Conservation (phyloP, 2,329 filamentous ascomycete genomes). For the Parastagonospora nodorum region DNA sequence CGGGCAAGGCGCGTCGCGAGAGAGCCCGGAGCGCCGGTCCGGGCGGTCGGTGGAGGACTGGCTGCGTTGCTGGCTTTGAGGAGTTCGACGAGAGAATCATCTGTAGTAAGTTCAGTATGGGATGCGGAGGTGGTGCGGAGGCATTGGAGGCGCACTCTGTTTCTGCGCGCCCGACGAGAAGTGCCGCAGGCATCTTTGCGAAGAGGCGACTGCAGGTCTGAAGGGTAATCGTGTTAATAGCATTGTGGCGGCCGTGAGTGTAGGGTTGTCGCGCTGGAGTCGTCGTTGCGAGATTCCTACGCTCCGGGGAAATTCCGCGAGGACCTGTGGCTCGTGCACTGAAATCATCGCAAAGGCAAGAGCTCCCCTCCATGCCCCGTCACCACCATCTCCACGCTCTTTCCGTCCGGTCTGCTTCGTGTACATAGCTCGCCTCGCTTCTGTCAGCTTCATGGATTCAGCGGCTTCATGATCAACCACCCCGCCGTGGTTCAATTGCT, state of each 20-base stretch:
- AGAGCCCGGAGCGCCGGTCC: slow-evolving; percentile 1
- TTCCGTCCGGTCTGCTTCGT: slow-evolving; percentile 18
- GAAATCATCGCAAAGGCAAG: slow-evolving; percentile 22
- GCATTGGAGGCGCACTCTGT: slow-evolving; percentile 18
- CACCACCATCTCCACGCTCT: slow-evolving; percentile 9
- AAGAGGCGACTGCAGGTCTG: slow-evolving; percentile 10
- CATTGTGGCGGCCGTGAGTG: slow-evolving; percentile 23
- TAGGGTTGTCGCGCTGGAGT: slow-evolving; percentile 4
- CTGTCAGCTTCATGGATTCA: slow-evolving; percentile 16
- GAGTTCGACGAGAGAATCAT: slow-evolving; percentile 24
- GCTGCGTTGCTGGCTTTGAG: slow-evolving; percentile 16
- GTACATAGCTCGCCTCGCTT: slow-evolving; percentile 11
- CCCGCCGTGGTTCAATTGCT: slow-evolving; percentile 14
- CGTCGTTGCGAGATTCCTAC: slow-evolving; percentile 19
- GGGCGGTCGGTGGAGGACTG: slow-evolving; percentile 9
- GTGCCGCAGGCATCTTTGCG: slow-evolving; percentile 23
- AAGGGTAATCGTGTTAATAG: slow-evolving; percentile 22
- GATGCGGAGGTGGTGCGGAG: slow-evolving; percentile 1
- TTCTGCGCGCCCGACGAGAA: slow-evolving; percentile 31
- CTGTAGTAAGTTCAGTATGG: slow-evolving; percentile 15
- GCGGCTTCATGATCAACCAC: slow-evolving; percentile 2
- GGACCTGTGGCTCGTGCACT: slow-evolving; percentile 17
- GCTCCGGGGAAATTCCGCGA: slow-evolving; percentile 17
- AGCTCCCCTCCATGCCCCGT: slow-evolving; percentile 13
- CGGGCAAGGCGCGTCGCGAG: slow-evolving; percentile 21